Conservation (phyloP, 306 rosid species). For the Prunus campanulata region DNA sequence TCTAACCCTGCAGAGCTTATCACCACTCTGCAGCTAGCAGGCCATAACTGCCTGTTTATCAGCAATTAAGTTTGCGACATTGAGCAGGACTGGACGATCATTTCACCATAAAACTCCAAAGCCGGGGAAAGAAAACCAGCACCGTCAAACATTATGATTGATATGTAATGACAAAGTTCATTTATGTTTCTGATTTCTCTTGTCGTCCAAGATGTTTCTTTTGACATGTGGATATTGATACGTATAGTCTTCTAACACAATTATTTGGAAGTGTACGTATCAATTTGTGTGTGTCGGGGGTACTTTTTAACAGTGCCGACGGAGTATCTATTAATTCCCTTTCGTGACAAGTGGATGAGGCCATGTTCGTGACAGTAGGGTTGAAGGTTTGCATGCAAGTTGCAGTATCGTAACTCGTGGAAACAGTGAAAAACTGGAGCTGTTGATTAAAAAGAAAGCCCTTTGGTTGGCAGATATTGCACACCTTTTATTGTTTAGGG, state of each 20-base stretch:
- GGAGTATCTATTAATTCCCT: background rate
- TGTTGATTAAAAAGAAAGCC: too few species aligned
- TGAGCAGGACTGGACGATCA: background rate
- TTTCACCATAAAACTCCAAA: constrained; percentile 16
- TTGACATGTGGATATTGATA: background rate
- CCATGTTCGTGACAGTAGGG: background rate
- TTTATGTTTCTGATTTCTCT: constrained; percentile 1
- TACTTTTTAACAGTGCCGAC: background rate
- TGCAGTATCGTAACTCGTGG: background rate
- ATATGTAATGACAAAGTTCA: constrained; percentile 8
- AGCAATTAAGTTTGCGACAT: background rate
- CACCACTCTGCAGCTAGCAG: too few species aligned
- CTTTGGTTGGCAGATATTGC: too few species aligned
- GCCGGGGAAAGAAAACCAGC: background rate
- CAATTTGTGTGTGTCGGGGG: background rate
- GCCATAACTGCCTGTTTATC: too few species aligned
- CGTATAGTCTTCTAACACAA: background rate
- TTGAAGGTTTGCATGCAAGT: background rate
- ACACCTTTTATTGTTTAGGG: too few species aligned
- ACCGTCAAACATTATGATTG: background rate
- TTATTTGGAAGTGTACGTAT: background rate
- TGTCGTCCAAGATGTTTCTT: background rate
- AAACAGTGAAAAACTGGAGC: too few species aligned
- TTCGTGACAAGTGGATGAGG: background rate
- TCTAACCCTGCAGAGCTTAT: too few species aligned